These are phyloP conservation scores for Umbilicus rupestris DNA, from an alignment of 164 flowering plant genomes.

Conservation along the genomic window DNA sequence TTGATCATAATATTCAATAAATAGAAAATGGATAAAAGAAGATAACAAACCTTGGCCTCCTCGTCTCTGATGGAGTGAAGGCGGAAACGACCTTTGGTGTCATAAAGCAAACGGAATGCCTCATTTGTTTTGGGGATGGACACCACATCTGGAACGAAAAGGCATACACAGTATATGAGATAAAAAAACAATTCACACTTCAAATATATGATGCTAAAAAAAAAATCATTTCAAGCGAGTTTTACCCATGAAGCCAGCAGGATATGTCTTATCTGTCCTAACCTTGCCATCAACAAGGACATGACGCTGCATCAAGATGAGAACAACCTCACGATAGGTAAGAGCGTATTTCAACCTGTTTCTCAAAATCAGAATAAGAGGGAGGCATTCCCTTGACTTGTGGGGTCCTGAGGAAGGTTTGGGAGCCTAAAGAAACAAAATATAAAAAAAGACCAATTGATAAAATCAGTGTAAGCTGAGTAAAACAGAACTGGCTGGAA, in stretches of 20 bases:
- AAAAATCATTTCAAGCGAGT: no score
- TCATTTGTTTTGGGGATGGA: slow-evolving; percentile 76
- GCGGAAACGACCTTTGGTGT: slow-evolving; percentile 78
- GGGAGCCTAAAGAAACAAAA: slow-evolving; percentile 31
- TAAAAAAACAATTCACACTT: background rate
- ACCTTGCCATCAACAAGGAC: slow-evolving; percentile 52
- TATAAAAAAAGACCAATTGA: background rate
- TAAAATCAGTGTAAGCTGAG: background rate
- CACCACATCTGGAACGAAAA: slow-evolving; percentile 43
- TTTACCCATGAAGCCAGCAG: slow-evolving; percentile 59
- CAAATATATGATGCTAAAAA: no score
- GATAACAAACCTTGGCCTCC: slow-evolving; percentile 55
- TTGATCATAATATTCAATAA: background rate
- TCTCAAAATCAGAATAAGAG: slow-evolving; percentile 40
- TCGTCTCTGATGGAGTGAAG: slow-evolving; percentile 69
- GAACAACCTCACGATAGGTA: slow-evolving; percentile 45
- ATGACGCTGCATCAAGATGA: slow-evolving; percentile 55
- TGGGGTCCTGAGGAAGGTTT: slow-evolving; percentile 70
- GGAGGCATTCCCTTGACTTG: slow-evolving; percentile 56
- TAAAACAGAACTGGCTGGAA: background rate
- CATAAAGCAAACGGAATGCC: slow-evolving; percentile 74
- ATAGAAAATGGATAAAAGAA: background rate
- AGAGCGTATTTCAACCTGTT: slow-evolving; percentile 55
- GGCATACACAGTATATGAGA: background rate
- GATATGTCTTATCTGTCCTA: slow-evolving; percentile 57